These are phyloP conservation scores for Phytophthora europaea DNA, from an alignment of 352 stramenopile genomes.

Conservation along the genomic window DNA sequence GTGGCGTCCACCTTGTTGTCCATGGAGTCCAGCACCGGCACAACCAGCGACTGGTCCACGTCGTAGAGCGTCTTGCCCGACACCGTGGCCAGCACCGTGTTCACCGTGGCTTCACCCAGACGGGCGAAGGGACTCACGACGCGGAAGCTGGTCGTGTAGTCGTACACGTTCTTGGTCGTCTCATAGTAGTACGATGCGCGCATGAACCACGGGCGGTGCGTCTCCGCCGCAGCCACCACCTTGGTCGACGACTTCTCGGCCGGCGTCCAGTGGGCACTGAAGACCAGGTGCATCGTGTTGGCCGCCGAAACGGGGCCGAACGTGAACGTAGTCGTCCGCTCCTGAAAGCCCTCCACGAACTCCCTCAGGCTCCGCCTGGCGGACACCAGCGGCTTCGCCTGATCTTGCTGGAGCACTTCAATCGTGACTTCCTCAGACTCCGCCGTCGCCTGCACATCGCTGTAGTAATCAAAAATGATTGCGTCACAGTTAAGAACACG, in stretches of 20 bases:
- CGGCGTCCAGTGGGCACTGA: slow-evolving; percentile 35
- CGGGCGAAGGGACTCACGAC: slow-evolving; percentile 71
- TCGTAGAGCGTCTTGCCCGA: slow-evolving; percentile 68
- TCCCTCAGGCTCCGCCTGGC: slow-evolving; percentile 36
- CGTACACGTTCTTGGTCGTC: slow-evolving; percentile 82
- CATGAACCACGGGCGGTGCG: slow-evolving; percentile 77
- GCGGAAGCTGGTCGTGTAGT: slow-evolving; percentile 86
- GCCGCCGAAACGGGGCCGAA: slow-evolving; percentile 27
- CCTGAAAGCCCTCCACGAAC: slow-evolving; percentile 42
- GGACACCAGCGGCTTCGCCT: slow-evolving; percentile 53
- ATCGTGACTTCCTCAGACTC: slow-evolving; percentile 46
- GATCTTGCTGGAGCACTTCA: slow-evolving; percentile 51
- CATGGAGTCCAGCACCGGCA: slow-evolving; percentile 65
- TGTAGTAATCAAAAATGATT: slow-evolving; percentile 30
- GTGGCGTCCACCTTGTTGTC: slow-evolving; percentile 82
- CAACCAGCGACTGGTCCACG: slow-evolving; percentile 65
- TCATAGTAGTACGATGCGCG: slow-evolving; percentile 85
- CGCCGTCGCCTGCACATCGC: slow-evolving; percentile 43
- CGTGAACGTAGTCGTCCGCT: slow-evolving; percentile 45
- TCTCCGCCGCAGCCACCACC: slow-evolving; percentile 20
- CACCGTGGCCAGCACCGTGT: slow-evolving; percentile 69
- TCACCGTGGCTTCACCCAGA: slow-evolving; percentile 73
- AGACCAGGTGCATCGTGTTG: slow-evolving; percentile 38
- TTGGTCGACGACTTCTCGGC: slow-evolving; percentile 1
- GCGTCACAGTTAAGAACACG: slow-evolving; percentile 22